Evolutionary conservation across 2,329 filamentous ascomycete species (phyloP), one percentile per base, ranked within the genome.

Genomic region (Aurifilum marmelostoma): DNA sequence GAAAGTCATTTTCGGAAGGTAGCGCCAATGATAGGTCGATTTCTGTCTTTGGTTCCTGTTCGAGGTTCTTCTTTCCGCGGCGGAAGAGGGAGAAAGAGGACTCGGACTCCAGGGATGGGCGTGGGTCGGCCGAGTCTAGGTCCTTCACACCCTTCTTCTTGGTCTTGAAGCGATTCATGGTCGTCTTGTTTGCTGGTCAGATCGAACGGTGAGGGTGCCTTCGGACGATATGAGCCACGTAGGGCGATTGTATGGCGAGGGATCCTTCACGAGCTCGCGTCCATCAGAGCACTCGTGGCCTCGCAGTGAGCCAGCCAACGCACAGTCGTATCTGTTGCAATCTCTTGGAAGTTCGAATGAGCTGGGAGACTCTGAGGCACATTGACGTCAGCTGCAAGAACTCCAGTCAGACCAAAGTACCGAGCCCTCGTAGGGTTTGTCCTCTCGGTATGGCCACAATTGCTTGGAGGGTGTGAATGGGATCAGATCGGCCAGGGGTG

Each of bases 1-100:
- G 89, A 79, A 99, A 98, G 76, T 98, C 91, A 79, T 98, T 93
- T 61, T 83, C 90, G 0, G 94, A 85, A 1, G 96, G 96, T 2
- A 99, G 83, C 0, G 89, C 94, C 16, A 83, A 83, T 2, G 89
- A 79, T 16, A 98, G 83, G 75, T 98, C 91, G 61, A 97, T 80
- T 71, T 92, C 87, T 69, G 82, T 84, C 76, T 90, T 91, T 60
- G 83, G 81, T 74, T 89, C 87, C 60, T 84, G 85, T 27, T 85
- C 85, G 12, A 80, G 82, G 0, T 80, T 75, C 76, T 88, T 89
- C 73, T 88, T 87, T 1, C 77, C 82, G 72, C 84, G 85, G 69
- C 85, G 81, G 72, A 90, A 90, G 60, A 88, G 87, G 9, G 85
- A 80, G 67, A 82, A 79, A 0, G 84, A 82, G 1, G 82, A 83